Evolutionary conservation across 345 rosid genomes (phyloP), one percentile per base, ranked within the genome.

Genomic region (Draba incana): DNA sequence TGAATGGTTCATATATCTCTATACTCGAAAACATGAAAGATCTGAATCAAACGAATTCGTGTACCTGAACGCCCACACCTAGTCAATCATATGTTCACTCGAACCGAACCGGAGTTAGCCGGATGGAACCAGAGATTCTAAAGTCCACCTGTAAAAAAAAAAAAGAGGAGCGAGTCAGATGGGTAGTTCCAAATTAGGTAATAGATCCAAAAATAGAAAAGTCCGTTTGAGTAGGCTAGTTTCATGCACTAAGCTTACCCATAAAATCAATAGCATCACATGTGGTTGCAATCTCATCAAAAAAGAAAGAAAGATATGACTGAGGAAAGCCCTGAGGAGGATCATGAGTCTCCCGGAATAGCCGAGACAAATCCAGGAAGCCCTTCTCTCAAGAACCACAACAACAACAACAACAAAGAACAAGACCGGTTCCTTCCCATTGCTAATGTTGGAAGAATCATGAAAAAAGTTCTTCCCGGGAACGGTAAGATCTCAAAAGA

Each of bases 401-500:
- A 39, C 57, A 53, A 43, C 61, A 53, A 43, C 61, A 69, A 56
- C 68, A 79, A 71, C 58, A 84, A 84, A 74, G 94, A 88, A 61
- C 94, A 85, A 68, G 88, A 88, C 43, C 79, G 85, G 39, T 85
- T 88, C 33, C 84, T 88, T 25, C 94, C 94, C 0, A 86, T 88
- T 43, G 91, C 91, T 10, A 88, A 85, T 43, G 92, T 85, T 15
- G 91, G 94, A 4, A 84, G 94, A 60, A 88, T 88, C 50, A 88
- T 85, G 91, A 88, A 88, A 51, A 88, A 88, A 30, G 86, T 82
- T 61, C 81, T 88, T 42, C 91, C 91, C 0, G 78, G 68, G 35
- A 88, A 83, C 3, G 91, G 88, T 8, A 88, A 84, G 61, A 88
- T 88, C 70, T 85, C 94, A 0, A 88, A 88, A 64, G 91, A 88